A percentile compares a stretch with the other conserved stretches of the same genome.
Evolutionary conservation across 495 filamentous ascomycete genomes (phyloP).

Genomic region (Hyaloscypha variabilis): DNA sequence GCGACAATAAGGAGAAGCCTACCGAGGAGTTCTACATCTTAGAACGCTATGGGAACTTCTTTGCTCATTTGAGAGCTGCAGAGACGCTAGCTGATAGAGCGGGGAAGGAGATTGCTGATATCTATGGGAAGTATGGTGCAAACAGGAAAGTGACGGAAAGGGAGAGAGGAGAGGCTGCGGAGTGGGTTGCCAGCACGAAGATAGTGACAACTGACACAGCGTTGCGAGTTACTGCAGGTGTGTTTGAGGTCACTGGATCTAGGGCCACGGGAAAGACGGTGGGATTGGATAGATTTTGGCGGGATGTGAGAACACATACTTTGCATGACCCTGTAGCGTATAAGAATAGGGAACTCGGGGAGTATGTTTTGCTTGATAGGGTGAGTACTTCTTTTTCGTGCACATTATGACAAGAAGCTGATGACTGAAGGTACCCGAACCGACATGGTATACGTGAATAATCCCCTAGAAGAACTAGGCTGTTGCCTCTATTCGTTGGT

Average conservation of each 20-base stretch:
- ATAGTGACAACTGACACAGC: conserved; percentile 60
- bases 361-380: conserved; percentile 50
- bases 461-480: background rate
- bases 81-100: conserved; percentile 57
- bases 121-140: conserved; percentile 42
- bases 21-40: conserved; percentile 67
- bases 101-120: conserved; percentile 42
- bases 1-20: conserved; percentile 52
- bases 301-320: conserved; percentile 61
- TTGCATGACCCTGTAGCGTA: conserved; percentile 66
- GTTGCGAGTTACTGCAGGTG: conserved; percentile 53
- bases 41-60: conserved; percentile 60
- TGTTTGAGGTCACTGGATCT: conserved; percentile 63
- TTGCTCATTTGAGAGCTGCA: conserved; percentile 58
- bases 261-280: conserved; percentile 54
- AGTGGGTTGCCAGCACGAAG: conserved; percentile 62
- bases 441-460: conserved; percentile 63
- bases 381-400: background rate
- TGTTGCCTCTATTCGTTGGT: no score
- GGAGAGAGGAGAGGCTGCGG: conserved; percentile 57
- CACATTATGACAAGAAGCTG: background rate
- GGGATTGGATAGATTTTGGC: conserved; percentile 62
- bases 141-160: conserved; percentile 44
- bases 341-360: conserved; percentile 60
- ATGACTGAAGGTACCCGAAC: conserved; percentile 44